Base-by-base conservation (phyloP, 2,329 filamentous ascomycete species). In the Xylariales sp. region DNA sequence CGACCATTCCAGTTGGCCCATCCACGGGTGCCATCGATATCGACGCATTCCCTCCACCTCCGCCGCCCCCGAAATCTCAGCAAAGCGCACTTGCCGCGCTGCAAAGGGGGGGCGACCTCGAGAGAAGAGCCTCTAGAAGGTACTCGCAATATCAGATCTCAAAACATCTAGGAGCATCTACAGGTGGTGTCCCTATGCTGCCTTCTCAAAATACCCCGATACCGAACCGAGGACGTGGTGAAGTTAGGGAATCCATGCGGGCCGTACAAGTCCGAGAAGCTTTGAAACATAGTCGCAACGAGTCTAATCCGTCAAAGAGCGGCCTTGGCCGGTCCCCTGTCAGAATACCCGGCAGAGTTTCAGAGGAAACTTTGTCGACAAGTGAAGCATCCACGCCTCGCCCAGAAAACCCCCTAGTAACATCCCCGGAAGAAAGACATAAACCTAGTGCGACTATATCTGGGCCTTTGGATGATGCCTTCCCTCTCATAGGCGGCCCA, bases 141-240 rank as follows among this genome's bases (percentile, higher is more conserved):
- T 98, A 97, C 60, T 97, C 93, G 2, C 86, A 89, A 40, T 98
- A 97, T 60, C 93, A 98, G 58, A 95, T 98, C 52, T 88, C 88
- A 33, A 97, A 96, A 59, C 89, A 95, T 55, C 71, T 97, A 2
- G 91, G 91, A 9, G 78, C 82, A 12, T 83, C 84, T 28, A 77
- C 86, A 12, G 89, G 83, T 62, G 88, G 87, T 15, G 84, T 97
- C 12, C 88, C 90, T 5, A 86, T 94, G 57, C 78, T 97, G 15
- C 89, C 91, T 19, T 73, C 86, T 20, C 88, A 94, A 58, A 88
- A 83, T 46, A 84, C 84, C 4, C 88, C 87, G 2, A 76, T 91
- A 48, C 90, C 90, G 4, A 95, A 95, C 57, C 77, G 90, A 47
- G 88, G 88, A 21, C 77, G 87, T 45, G 72, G 68, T 25, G 88